phyloP scores from a whole-genome alignment of 1,139 yeast species.

The Candida smagusa region DNA sequence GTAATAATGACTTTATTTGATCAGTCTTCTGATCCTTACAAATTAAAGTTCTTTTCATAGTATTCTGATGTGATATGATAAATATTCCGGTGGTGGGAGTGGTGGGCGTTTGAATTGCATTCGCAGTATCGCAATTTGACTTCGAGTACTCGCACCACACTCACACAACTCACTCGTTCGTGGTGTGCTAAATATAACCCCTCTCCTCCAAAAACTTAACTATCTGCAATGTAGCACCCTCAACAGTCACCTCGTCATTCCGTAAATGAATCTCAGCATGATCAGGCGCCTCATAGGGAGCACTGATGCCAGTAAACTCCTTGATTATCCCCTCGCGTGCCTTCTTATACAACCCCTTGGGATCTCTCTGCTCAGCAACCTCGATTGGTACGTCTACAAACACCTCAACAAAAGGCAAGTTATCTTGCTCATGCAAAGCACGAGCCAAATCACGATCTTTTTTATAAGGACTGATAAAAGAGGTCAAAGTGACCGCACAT shows the following conservation, averaged over 20 bases:
- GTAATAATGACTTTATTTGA: no score
- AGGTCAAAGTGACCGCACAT: constrained; percentile 78
- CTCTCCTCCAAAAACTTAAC: constrained; percentile 63
- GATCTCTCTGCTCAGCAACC: constrained; percentile 94
- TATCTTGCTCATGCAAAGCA: constrained; percentile 71
- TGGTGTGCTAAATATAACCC: constrained; percentile 36
- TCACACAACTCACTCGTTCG: no score
- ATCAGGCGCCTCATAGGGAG: constrained; percentile 93
- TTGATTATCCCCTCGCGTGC: constrained; percentile 93
- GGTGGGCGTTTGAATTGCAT: no score
- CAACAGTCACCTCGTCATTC: constrained; percentile 63
- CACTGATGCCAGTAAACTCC: constrained; percentile 93
- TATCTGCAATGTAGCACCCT: constrained; percentile 75
- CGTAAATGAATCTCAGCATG: constrained; percentile 77
- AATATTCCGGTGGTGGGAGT: no score
- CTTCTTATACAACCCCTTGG: constrained; percentile 93
- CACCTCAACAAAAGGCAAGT: constrained; percentile 83
- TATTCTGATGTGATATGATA: no score
- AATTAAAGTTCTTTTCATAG: no score
- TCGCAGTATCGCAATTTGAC: no score
- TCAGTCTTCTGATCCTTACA: no score
- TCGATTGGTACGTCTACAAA: constrained; percentile 89
- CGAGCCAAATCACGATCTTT: constrained; percentile 84
- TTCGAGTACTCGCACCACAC: no score
- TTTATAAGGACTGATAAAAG: constrained; percentile 88